Percentiles rank a stretch among this genome's conserved stretches.
Evolutionary conservation across 176 grass and related monocot genomes (phyloP).

Genomic region (Eleusine indica): DNA sequence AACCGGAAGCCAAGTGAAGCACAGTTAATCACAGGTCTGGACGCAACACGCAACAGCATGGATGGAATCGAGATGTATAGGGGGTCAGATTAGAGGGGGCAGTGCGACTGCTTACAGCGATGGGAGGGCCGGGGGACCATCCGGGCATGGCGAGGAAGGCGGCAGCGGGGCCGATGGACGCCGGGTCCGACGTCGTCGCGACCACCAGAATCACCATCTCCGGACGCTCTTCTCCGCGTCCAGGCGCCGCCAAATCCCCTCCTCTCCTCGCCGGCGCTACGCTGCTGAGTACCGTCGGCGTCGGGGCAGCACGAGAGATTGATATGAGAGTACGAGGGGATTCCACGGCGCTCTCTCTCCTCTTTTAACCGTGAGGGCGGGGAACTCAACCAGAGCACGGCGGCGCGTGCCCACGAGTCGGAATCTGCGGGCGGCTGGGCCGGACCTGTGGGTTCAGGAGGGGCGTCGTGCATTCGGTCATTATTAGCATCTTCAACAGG

Average conservation of each 20-base stretch:
- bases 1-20: not conserved
- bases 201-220: constrained; percentile 73
- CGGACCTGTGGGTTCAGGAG: too few species aligned
- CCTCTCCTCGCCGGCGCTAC: not conserved
- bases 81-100: not conserved
- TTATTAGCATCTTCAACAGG: too few species aligned
- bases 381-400: too few species aligned
- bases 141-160: constrained; percentile 78
- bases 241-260: not conserved
- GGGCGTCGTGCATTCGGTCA: too few species aligned
- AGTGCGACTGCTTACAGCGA: constrained; percentile 29
- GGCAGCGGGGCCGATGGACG: constrained; percentile 69
- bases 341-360: not conserved
- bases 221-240: not conserved
- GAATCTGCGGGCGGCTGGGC: too few species aligned
- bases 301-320: not conserved
- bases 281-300: not conserved
- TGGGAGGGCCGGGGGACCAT: constrained; percentile 67
- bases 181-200: constrained; percentile 68
- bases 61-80: not conserved
- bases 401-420: too few species aligned
- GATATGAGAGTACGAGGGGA: not conserved
- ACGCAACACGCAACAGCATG: not conserved
- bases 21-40: too few species aligned
- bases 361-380: too few species aligned